A percentile compares a stretch with the other conserved stretches of the same genome.
phyloP scores from a whole-genome alignment of 495 filamentous ascomycete species.

The Penicilliopsis zonata region DNA sequence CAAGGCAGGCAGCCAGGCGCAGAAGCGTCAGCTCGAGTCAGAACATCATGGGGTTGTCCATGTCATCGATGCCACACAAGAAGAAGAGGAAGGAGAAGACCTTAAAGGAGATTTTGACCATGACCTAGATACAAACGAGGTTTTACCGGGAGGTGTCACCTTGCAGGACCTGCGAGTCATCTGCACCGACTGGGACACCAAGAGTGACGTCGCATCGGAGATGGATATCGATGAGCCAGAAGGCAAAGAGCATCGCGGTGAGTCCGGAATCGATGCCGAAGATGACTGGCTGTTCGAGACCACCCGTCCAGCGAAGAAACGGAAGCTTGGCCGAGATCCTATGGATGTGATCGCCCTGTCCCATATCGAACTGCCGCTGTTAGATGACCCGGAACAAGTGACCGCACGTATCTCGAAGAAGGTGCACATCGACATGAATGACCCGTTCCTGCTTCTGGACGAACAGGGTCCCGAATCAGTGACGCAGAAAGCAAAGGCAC shows the following conservation, averaged over 20 bases:
- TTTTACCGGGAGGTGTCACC: slow-evolving; percentile 48
- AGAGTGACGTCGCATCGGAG: slow-evolving; percentile 30
- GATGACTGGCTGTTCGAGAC: slow-evolving; percentile 37
- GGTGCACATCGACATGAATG: slow-evolving; percentile 78
- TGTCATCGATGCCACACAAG: slow-evolving; percentile 40
- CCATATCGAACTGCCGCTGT: slow-evolving; percentile 35
- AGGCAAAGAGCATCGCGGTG: slow-evolving; percentile 4
- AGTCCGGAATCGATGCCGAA: slow-evolving; percentile 32
- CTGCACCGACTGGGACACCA: slow-evolving; percentile 71
- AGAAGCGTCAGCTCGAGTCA: slow-evolving; percentile 42
- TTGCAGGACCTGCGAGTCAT: slow-evolving; percentile 65
- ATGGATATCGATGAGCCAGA: slow-evolving; percentile 19
- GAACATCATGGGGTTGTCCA: slow-evolving; percentile 44
- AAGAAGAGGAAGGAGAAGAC: slow-evolving; percentile 43
- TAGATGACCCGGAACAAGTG: slow-evolving; percentile 49
- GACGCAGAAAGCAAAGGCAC: slow-evolving; percentile 23
- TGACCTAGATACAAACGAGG: slow-evolving; percentile 39
- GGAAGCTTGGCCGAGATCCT: slow-evolving; percentile 28
- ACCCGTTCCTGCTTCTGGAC: slow-evolving; percentile 76
- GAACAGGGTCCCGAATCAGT: slow-evolving; percentile 41
- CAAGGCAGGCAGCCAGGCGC: slow-evolving; percentile 44
- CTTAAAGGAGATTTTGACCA: slow-evolving; percentile 47
- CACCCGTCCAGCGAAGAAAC: slow-evolving; percentile 35
- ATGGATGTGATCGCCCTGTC: slow-evolving; percentile 30
- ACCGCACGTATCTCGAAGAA: slow-evolving; percentile 60